Evolutionary conservation across 177 flowering plant species (phyloP), one percentile per base, ranked within the genome.

Genomic region (Tripterygium wilfordii): DNA sequence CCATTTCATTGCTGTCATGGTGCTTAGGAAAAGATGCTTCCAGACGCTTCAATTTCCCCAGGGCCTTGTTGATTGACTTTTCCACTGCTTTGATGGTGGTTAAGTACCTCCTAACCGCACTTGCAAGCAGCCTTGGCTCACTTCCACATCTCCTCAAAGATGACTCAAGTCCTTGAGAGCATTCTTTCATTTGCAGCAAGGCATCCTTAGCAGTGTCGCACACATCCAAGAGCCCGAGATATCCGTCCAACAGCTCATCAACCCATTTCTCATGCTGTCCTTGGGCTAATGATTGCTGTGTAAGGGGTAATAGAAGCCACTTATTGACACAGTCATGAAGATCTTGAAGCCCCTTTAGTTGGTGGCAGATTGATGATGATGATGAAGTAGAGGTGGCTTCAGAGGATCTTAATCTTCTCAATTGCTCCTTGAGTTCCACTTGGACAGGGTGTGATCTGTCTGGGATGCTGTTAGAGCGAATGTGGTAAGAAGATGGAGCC

Each of bases 221-320:
- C 3, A 60, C 26, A 27, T 75, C 80, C 50, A 75, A 40, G 32
- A 68, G 51, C 56, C 58, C 51, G 10, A 75, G 50, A 48, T 67
- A 58, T 29, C 77, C 72, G 36, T 75, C 74, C 20, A 69, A 40
- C 1, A 54, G 22, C 20, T 54, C 54, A 19, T 66, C 59, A 15
- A 44, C 45, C 36, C 41, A 44, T 27, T 49, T 37, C 29, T 23
- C 48, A 1, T 47, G 18, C 2, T 36, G 20, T 10, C 49, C 62
- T 35, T 42, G 60, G 20, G 49, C 16, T 0, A 71, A 22, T 19
- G 42, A 24, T 23, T 60, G 56, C 44, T 61, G 72, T 5, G 45
- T 46, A 1, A 17, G 60, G 0, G 69, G 69, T 40, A 68, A 20
- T 5, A 9, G 54, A 24, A 75, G 66, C 21, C 66, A 51, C 24